phyloP scores from a whole-genome alignment of 768 basidiomycete genomes.

The Mycena vitilis region DNA sequence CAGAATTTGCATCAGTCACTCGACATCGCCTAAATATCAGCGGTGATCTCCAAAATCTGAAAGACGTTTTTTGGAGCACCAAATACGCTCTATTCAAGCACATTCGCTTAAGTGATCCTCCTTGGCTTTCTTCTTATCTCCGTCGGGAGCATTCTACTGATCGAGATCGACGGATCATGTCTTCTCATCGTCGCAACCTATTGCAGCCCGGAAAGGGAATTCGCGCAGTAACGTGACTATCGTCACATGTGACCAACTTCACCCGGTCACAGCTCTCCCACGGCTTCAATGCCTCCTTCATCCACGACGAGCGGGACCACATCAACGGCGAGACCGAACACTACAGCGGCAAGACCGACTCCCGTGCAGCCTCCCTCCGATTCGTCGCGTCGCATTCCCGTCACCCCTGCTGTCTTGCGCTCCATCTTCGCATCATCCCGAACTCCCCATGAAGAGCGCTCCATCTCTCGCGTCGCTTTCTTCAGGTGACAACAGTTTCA shows the following conservation, averaged over 20 bases:
- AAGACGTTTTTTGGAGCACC: too few species aligned
- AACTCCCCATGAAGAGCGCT: constrained; percentile 83
- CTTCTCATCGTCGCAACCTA: constrained; percentile 19
- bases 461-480: constrained; percentile 87
- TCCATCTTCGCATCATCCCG: constrained; percentile 91
- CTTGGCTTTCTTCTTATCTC: too few species aligned
- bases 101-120: too few species aligned
- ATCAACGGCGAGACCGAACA: constrained; percentile 53
- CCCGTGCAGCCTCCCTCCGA: constrained; percentile 57
- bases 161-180: too few species aligned
- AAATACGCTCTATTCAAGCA: too few species aligned
- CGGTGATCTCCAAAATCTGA: too few species aligned
- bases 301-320: constrained; percentile 64
- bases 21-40: too few species aligned
- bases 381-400: constrained; percentile 74
- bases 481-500: constrained; percentile 66
- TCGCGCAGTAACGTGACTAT: too few species aligned
- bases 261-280: too few species aligned
- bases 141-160: too few species aligned
- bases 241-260: background rate
- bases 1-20: too few species aligned
- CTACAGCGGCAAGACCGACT: constrained; percentile 46
- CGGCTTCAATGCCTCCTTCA: constrained; percentile 43
- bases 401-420: constrained; percentile 83
- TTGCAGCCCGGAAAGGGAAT: constrained; percentile 18